These are phyloP conservation scores for Melanomma pulvis-pyrius DNA, from an alignment of 495 filamentous ascomycete genomes.

Conservation along the genomic window DNA sequence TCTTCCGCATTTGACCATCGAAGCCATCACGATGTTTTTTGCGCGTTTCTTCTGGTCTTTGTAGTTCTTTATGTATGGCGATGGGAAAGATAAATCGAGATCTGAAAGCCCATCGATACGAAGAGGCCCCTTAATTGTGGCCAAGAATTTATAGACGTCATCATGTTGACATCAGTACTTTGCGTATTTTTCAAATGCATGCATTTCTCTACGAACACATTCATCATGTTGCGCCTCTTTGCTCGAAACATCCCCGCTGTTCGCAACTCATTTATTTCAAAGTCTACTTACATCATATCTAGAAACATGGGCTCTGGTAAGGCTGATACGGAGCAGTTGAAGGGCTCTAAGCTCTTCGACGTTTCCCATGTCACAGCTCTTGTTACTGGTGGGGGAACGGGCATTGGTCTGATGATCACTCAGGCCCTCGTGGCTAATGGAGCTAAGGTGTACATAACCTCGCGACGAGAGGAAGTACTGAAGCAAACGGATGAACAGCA, in stretches of 20 bases:
- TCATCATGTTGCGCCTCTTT: slow-evolving; percentile 24
- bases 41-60: too few relatives aligned
- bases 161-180: slow-evolving; percentile 14
- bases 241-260: neutral
- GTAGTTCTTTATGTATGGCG: too few relatives aligned
- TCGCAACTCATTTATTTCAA: slow-evolving; percentile 6
- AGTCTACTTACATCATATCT: neutral
- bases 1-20: too few relatives aligned
- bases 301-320: slow-evolving; percentile 32
- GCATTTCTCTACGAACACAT: neutral
- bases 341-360: slow-evolving; percentile 44
- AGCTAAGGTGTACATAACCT: slow-evolving; percentile 59
- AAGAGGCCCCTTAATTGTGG: neutral
- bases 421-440: slow-evolving; percentile 78
- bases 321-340: slow-evolving; percentile 37
- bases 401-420: slow-evolving; percentile 75
- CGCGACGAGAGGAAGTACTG: slow-evolving; percentile 41
- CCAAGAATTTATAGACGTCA: slow-evolving; percentile 9
- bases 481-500: slow-evolving; percentile 40
- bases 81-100: too few relatives aligned
- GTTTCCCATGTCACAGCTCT: slow-evolving; percentile 44
- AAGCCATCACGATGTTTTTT: too few relatives aligned
- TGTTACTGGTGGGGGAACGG: slow-evolving; percentile 45
- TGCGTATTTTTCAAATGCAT: neutral
- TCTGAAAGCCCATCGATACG: neutral